Conservation (phyloP, 2,329 filamentous ascomycete genomes). For the Beauveria sp. region DNA sequence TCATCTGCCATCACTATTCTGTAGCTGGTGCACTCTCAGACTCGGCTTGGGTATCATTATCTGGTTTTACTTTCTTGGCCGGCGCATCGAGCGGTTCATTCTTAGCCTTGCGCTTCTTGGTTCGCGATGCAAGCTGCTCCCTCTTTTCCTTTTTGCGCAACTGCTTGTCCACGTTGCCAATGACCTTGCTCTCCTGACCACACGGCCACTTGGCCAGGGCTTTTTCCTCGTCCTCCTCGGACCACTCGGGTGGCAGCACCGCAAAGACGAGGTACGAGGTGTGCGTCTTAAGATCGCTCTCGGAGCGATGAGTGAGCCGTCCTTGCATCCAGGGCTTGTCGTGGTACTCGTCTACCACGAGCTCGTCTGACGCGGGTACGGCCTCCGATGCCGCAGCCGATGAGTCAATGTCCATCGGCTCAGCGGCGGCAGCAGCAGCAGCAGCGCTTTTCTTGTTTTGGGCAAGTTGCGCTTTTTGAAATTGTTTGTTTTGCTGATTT, state of each 20-base stretch:
- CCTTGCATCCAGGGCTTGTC: constrained; percentile 66
- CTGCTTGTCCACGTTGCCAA: constrained; percentile 46
- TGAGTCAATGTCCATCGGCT: constrained; percentile 32
- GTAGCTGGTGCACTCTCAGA: background rate
- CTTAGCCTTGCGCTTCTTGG: constrained; percentile 40
- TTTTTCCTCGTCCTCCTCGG: constrained; percentile 66
- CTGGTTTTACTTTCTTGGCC: constrained; percentile 36
- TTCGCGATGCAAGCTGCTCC: constrained; percentile 36
- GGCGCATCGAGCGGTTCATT: constrained; percentile 37
- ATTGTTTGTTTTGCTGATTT: constrained; percentile 60
- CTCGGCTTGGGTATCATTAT: constrained; percentile 14
- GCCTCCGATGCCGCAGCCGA: constrained; percentile 19
- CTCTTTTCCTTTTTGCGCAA: constrained; percentile 50
- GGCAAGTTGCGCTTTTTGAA: constrained; percentile 39
- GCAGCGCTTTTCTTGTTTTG: constrained; percentile 19
- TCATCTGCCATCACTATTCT: background rate
- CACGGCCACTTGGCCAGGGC: constrained; percentile 59
- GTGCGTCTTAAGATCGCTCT: constrained; percentile 87
- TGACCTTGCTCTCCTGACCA: constrained; percentile 42
- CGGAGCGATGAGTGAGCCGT: constrained; percentile 68
- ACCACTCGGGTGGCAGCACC: constrained; percentile 79
- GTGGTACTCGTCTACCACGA: constrained; percentile 18
- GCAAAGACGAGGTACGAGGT: constrained; percentile 97
- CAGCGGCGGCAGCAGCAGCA: constrained; percentile 19
- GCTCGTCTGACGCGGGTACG: constrained; percentile 18